These are phyloP conservation scores for Penicillium frequentans DNA, from an alignment of 2,329 filamentous ascomycete genomes.

Conservation along the genomic window DNA sequence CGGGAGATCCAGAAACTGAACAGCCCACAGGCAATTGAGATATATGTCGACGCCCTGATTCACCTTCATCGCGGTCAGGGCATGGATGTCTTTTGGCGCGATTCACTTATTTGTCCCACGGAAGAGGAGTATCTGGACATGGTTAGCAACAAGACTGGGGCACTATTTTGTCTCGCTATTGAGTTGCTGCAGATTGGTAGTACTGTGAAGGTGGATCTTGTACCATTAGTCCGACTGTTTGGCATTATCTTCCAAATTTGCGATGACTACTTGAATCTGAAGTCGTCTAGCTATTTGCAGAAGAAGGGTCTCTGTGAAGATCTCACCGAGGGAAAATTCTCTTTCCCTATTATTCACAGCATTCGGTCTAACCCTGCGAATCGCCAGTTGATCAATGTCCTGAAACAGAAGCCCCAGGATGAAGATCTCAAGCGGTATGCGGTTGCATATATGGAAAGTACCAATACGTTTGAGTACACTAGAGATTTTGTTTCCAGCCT, in stretches of 20 bases:
- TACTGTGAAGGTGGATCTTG: slow-evolving; percentile 36
- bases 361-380: not conserved
- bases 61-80: slow-evolving; percentile 86
- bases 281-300: not conserved
- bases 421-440: not conserved
- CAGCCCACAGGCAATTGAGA: slow-evolving; percentile 65
- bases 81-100: slow-evolving; percentile 81
- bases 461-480: slow-evolving; percentile 3
- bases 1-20: slow-evolving; percentile 71
- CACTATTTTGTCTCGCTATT: slow-evolving; percentile 79
- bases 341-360: slow-evolving; percentile 7
- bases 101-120: not conserved
- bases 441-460: slow-evolving; percentile 1
- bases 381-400: not conserved
- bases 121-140: slow-evolving; percentile 82
- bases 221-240: slow-evolving; percentile 55
- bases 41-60: slow-evolving; percentile 79
- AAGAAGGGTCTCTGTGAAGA: slow-evolving; percentile 12
- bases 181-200: slow-evolving; percentile 81
- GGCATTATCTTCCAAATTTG: slow-evolving; percentile 83
- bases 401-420: slow-evolving; percentile 3
- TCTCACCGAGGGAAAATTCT: slow-evolving; percentile 12
- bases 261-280: slow-evolving; percentile 22
- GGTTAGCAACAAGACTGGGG: slow-evolving; percentile 88
- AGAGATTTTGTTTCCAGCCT: not conserved